phyloP scores from a whole-genome alignment of 1,139 yeast species.

The Geotrichum carabidarum region DNA sequence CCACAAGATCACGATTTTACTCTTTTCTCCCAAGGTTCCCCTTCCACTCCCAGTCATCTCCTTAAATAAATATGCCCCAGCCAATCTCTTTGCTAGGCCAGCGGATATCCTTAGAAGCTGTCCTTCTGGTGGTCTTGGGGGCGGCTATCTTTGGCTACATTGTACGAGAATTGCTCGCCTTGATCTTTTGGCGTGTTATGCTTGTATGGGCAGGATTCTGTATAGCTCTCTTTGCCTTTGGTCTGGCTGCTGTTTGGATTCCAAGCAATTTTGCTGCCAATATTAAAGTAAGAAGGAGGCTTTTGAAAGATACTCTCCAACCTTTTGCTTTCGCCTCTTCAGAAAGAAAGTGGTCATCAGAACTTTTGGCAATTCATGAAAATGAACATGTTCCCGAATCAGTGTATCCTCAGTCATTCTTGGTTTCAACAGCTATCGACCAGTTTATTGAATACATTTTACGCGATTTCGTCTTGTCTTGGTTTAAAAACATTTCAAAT shows the following conservation, averaged over 20 bases:
- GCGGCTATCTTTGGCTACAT: conserved; percentile 23
- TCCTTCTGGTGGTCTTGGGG: conserved; percentile 22
- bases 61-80: conserved; percentile 6
- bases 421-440: conserved; percentile 51
- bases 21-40: not conserved
- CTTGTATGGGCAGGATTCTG: conserved; percentile 25
- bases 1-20: no score
- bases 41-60: not conserved
- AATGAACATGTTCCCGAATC: conserved; percentile 25
- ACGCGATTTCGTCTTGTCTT: conserved; percentile 56
- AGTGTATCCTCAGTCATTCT: conserved; percentile 48
- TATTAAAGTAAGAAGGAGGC: conserved; percentile 2
- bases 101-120: conserved; percentile 24
- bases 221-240: conserved; percentile 21
- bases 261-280: conserved; percentile 19
- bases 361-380: conserved; percentile 23
- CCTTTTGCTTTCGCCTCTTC: conserved; percentile 24
- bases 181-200: conserved; percentile 24
- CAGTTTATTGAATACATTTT: conserved; percentile 50
- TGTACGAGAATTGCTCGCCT: conserved; percentile 23
- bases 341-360: conserved; percentile 24
- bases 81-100: conserved; percentile 21
- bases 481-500: conserved; percentile 54
- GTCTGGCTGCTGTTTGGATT: conserved; percentile 21
- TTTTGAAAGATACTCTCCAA: conserved; percentile 13